Base-by-base conservation (phyloP, 768 basidiomycete genomes). In the Leccinum fibrillosum region DNA sequence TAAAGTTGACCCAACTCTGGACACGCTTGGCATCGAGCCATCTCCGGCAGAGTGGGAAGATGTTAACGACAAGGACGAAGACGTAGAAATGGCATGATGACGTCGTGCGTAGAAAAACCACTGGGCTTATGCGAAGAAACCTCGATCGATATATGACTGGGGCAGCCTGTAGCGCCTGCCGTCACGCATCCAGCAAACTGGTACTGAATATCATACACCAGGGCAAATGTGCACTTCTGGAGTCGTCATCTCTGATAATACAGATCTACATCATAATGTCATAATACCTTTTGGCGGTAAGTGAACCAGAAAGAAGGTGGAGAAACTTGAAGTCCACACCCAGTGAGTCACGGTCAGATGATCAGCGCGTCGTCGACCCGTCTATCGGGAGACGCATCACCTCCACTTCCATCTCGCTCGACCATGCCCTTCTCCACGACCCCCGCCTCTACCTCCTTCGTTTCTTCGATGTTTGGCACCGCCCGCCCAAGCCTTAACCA, bases 21-120 rank as follows among this genome's bases (percentile, higher is more conserved):
- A 92, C 52, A 77, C 75, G 6, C 73, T 84, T 45, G 92, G 91
- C 1, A 80, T 95, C 37, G 73, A 80, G 23, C 73, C 86, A 0
- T 86, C 86, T 8, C 79, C 84, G 0, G 71, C 79, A 12, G 30
- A 11, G 10, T 30, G 30, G 10, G 10, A 30, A 30, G 30, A 10
- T 30, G 30, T 30, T 30, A 30, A 30, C 30, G 80, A 75, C 34
- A 5, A 74, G 0, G 82, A 49, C 62, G 76, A 74, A 11, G 85
- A 86, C 64, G 77, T 84, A 15, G 82, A 85, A 51, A 86, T 85
- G 84, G 64, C 77, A 56, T 85, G 52, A 63, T 39, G 17, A 17
- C 17, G 7, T 39, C 37, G 37, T 39, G 37, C 37, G 1, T 3
- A 39, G 17, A 17, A n/a, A 39, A 39, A 10, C 28, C 21, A 30